Evolutionary conservation across 441 rosid genomes (phyloP), one percentile per base, ranked within the genome.

Genomic region (Populus hybrid): DNA sequence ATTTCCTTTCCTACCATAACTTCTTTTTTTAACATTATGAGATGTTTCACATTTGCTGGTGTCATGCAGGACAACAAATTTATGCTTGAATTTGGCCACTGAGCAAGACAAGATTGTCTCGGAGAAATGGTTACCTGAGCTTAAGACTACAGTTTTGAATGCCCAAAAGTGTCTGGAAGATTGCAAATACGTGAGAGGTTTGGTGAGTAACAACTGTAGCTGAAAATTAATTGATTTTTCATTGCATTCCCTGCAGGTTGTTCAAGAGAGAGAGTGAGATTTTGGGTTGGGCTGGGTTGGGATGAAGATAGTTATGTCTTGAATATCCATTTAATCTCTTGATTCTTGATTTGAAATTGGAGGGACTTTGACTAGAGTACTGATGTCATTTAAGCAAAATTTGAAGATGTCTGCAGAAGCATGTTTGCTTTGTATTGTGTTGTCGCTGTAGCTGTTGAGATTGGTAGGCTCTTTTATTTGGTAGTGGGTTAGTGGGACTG

Each of bases 111-210:
- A 87, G 42, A 81, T 82, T 76, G 88, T 95, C 77, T 76, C 80
- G 10, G 93, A 93, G 82, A 88, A 89, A 82, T 95, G 99, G 97
- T 85, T 95, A 82, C 98, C 98, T 77, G 95, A 95, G 78, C 95
- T 95, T 46, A 92, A 84, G 84, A 71, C 88, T 73, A 89, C 93
- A 26, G 81, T 87, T 77, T 80, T 86, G 77, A 90, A 90, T 82
- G 93, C 98, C 75, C 90, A 93, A 77, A 91, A 90, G 69, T 84
- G 92, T 83, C 81, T 84, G 83, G 91, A 90, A 69, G 94, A 92
- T 66, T 93, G 98, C 93, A 87, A 89, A 87, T 85, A 93, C 69
- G 95, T 91, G 57, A 84, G 91, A 71, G 90, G 92, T 70, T 84
- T 95, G 98, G 99, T 95, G 84, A 88, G 98, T 81, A 30, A 30